Conservation (phyloP, 78 protist species). For the Tieghemostelium lacteum region DNA sequence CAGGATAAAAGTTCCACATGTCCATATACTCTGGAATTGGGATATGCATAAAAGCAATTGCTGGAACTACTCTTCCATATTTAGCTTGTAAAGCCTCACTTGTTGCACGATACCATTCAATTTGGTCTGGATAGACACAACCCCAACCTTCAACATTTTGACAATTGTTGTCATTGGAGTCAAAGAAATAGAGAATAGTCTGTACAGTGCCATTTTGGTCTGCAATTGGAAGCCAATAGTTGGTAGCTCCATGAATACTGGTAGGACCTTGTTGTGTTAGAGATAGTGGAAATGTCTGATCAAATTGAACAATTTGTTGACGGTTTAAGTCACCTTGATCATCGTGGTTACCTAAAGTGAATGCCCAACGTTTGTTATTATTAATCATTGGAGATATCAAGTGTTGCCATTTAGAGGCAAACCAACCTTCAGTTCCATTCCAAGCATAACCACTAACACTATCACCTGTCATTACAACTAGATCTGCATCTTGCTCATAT, state of each 20-base stretch:
- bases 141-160: conserved; percentile 79
- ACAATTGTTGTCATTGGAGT: conserved; percentile 71
- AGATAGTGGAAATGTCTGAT: background rate
- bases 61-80: conserved; percentile 31
- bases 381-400: conserved; percentile 39
- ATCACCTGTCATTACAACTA: conserved; percentile 80
- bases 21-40: conserved; percentile 76
- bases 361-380: conserved; percentile 51
- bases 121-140: conserved; percentile 71
- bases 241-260: conserved; percentile 27
- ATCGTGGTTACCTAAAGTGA: conserved; percentile 69
- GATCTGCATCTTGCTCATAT: conserved; percentile 55
- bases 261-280: conserved; percentile 44
- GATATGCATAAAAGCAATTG: conserved; percentile 75
- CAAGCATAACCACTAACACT: conserved; percentile 67
- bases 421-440: conserved; percentile 52
- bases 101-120: conserved; percentile 59
- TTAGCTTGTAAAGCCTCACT: conserved; percentile 6
- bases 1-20: conserved; percentile 65
- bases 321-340: conserved; percentile 67
- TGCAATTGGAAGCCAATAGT: conserved; percentile 39
- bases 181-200: conserved; percentile 54
- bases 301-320: conserved; percentile 37
- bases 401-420: conserved; percentile 11
- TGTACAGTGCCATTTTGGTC: conserved; percentile 10